Base-by-base conservation (phyloP, 495 filamentous ascomycete species). In the Penicillium riverlandense region DNA sequence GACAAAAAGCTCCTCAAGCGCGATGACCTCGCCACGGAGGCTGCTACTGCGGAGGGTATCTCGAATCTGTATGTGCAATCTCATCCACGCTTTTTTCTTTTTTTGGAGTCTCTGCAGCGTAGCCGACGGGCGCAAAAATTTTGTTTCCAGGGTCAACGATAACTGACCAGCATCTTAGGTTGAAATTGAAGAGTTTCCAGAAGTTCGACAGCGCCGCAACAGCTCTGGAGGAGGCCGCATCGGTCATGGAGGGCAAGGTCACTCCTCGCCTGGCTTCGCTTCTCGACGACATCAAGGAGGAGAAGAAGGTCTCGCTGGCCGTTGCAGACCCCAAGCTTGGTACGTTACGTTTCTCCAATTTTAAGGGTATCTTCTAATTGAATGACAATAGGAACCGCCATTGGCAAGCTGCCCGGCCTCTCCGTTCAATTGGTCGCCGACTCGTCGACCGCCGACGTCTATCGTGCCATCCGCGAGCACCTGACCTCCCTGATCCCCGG, bases 1-100 rank as follows among this genome's bases (percentile, higher is more conserved):
- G 90, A 95, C 82, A 96, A 95, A 78, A 97, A 96, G 77, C 77
- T 97, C 35, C 76, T 99, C 42, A 90, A 95, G 70, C 80, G 81
- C 50, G 84, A 89, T 65, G 79, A 88, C 57, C 59, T 95, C 49
- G 69, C 75, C 27, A 75, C 79, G 35, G 84, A 95, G 59, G 77
- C 85, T 36, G 76, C 79, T 29, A 87, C 84, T 34, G 82, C 88
- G 27, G 89, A 97, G 68, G 87, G 86, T 56, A 80, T 94, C 40
- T 84, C 83, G 54, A 86, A 84, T 54, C 70, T 95, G 89, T 95
- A 77, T 72, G 88, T 71, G 40, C 45, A 49, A 22, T 22, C 22
- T 6, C 22, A 4, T 3, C 22, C 4, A 22, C 22, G 2, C 22
- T 22, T 22, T 22, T 22, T 22, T 22, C 22, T 22, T 22, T 16